Evolutionary conservation across 208 protist genomes (phyloP).

Genomic region (Leishmania guyanensis): DNA sequence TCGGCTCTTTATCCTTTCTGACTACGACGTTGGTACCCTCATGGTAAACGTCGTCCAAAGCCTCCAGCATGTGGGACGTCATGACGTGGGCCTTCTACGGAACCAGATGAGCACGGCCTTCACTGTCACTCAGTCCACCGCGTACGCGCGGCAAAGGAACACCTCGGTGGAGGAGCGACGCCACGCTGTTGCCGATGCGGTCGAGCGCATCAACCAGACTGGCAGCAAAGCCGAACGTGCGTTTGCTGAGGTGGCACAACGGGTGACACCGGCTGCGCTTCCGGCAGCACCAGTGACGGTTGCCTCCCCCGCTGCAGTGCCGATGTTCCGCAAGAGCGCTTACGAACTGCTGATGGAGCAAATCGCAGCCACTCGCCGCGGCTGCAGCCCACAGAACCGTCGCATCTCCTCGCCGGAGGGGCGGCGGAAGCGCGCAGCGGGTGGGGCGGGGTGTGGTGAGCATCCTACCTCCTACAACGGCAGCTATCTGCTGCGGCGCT

Average conservation of each 20-base stretch:
- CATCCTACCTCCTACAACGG: constrained; percentile 28
- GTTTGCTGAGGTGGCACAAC: constrained; percentile 31
- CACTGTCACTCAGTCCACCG: constrained; percentile 74
- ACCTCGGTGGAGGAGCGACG: constrained; percentile 52
- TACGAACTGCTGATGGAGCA: constrained; percentile 58
- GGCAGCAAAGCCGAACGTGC: constrained; percentile 35
- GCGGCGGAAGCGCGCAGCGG: constrained; percentile 1
- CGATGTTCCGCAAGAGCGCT: constrained; percentile 43
- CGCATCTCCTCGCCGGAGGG: constrained; percentile 9
- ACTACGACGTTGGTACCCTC: constrained; percentile 74
- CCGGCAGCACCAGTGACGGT: constrained; percentile 2
- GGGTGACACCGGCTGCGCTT: not conserved
- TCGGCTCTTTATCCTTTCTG: constrained; percentile 70
- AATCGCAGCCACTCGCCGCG: constrained; percentile 26
- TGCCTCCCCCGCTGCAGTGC: not conserved
- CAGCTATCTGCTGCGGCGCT: constrained; percentile 73
- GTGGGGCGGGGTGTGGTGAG: constrained; percentile 3
- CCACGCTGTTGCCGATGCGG: constrained; percentile 46
- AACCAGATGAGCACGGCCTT: constrained; percentile 82
- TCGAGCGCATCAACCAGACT: constrained; percentile 59
- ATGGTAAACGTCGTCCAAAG: constrained; percentile 64
- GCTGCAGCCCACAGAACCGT: not conserved
- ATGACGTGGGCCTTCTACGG: constrained; percentile 80
- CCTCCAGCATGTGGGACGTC: constrained; percentile 79
- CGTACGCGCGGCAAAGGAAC: constrained; percentile 45